Conservation (phyloP, 192 early-diverging fungal genomes). For the Dissophora ornata region DNA sequence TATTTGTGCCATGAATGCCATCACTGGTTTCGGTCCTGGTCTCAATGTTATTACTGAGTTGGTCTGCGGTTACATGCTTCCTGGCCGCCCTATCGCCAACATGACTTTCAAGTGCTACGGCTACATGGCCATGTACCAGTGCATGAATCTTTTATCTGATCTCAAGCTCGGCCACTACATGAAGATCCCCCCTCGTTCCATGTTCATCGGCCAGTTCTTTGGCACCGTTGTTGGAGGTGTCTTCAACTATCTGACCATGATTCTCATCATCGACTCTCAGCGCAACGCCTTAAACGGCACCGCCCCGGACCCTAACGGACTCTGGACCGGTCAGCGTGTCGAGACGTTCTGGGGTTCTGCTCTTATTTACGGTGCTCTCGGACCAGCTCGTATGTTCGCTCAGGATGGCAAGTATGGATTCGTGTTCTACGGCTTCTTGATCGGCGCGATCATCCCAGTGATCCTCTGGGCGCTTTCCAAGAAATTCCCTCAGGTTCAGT, state of each 20-base stretch:
- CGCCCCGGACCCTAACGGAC: slow-evolving; percentile 52
- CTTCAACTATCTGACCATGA: slow-evolving; percentile 59
- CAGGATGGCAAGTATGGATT: slow-evolving; percentile 43
- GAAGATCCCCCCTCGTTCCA: slow-evolving; percentile 75
- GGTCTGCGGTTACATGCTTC: no score
- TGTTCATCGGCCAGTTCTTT: slow-evolving; percentile 71
- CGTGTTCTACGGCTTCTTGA: slow-evolving; percentile 49
- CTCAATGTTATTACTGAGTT: slow-evolving; percentile 72
- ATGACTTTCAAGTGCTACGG: no score
- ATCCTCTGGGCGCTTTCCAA: slow-evolving; percentile 45
- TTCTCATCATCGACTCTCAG: slow-evolving; percentile 51
- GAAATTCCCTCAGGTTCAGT: slow-evolving; percentile 46
- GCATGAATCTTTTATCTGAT: no score
- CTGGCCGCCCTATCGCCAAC: no score
- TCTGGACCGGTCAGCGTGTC: slow-evolving; percentile 63
- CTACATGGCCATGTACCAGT: no score
- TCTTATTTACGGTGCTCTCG: no score
- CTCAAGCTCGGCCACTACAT: no score
- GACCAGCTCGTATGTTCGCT: slow-evolving; percentile 73
- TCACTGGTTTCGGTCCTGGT: slow-evolving; percentile 60
- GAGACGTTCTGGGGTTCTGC: slow-evolving; percentile 71
- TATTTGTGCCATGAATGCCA: slow-evolving; percentile 66
- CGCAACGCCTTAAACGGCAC: slow-evolving; percentile 34
- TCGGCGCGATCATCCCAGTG: slow-evolving; percentile 44
- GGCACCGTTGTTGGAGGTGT: slow-evolving; percentile 64